A percentile compares a stretch with the other conserved stretches of the same genome.
Evolutionary conservation across 2,329 filamentous ascomycete species (phyloP).

Genomic region (Aspergillus neotritici): DNA sequence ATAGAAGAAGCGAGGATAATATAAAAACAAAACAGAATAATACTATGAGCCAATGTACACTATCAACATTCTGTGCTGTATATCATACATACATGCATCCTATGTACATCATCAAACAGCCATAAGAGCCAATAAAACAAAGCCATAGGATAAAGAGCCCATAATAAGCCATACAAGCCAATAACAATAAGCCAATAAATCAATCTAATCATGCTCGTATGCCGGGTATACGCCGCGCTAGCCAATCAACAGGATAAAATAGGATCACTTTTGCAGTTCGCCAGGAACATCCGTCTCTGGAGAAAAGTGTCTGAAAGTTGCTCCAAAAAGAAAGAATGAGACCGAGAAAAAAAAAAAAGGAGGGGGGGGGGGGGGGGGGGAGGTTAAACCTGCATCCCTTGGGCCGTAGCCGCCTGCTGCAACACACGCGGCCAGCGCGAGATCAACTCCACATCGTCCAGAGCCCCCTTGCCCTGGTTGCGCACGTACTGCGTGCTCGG

Average conservation of each 20-base stretch:
- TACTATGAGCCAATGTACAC: not conserved
- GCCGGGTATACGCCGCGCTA: conserved; percentile 2
- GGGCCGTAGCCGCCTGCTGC: conserved; percentile 27
- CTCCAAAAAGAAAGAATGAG: not conserved
- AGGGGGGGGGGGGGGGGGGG: not conserved
- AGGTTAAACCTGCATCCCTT: conserved; percentile 1
- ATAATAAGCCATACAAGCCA: not conserved
- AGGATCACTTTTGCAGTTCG: too few relatives aligned
- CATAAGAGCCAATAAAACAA: not conserved
- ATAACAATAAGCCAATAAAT: too few relatives aligned
- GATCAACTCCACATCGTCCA: conserved; percentile 39
- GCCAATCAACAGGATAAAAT: not conserved
- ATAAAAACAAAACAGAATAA: too few relatives aligned
- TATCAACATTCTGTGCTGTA: not conserved
- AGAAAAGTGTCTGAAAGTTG: not conserved
- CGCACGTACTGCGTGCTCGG: conserved; percentile 67
- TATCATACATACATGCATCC: conserved; percentile 1
- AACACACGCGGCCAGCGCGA: conserved; percentile 39
- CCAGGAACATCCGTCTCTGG: too few relatives aligned
- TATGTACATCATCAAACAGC: conserved; percentile 5
- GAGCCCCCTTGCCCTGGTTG: conserved; percentile 37
- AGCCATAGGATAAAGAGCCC: not conserved
- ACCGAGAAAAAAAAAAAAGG: not conserved
- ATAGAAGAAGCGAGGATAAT: too few relatives aligned
- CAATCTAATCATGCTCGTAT: not conserved